Evolutionary conservation across 2,329 filamentous ascomycete genomes (phyloP), one percentile per base, ranked within the genome.

Genomic region (Aspergillus glaucus): DNA sequence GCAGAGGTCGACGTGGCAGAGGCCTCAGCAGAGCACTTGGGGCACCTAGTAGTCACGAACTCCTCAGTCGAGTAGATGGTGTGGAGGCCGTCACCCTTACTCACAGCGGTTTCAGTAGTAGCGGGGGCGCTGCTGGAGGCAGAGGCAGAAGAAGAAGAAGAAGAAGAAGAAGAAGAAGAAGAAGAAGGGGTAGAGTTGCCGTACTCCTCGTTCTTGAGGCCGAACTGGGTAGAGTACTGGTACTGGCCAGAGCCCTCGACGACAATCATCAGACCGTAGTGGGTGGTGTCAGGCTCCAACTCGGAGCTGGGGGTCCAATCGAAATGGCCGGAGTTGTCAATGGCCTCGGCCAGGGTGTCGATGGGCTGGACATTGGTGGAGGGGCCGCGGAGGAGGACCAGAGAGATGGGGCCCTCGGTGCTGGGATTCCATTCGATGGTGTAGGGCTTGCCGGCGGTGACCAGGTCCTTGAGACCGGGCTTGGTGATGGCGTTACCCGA

Each of bases 141-240:
- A 21, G 55, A 45, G 50, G 54, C 40, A 41, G 50, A 44, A 24
- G 47, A 37, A 30, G 48, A 15, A 14, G 48, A 44, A 9, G 55
- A 52, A 43, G 49, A 44, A 9, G 49, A 44, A 9, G 49, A 44
- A 41, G 50, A 44, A 24, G 47, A 37, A 30, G 48, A 15, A 14
- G 48, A 44, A 9, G 55, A 52, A 43, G 49, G 43, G 21, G 60
- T 47, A 30, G 49, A 30, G 45, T 15, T 43, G 39, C 45, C 45
- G 39, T 52, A 50, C 28, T 51, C 46, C 40, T 61, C 47, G 56
- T 67, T 67, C 47, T 62, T 48, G 69, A 85, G 74, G 59, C 81
- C 81, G 70, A 84, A 84, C 65, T 84, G 80, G 50, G 78, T 79
- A 40, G 76, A 78, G 68, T 75, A 81, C 64, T 84, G 81, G 75